A percentile compares a stretch with the other conserved stretches of the same genome.
These are phyloP conservation scores for Posidonia australis DNA, from an alignment of 106 monocot species.

Conservation along the genomic window DNA sequence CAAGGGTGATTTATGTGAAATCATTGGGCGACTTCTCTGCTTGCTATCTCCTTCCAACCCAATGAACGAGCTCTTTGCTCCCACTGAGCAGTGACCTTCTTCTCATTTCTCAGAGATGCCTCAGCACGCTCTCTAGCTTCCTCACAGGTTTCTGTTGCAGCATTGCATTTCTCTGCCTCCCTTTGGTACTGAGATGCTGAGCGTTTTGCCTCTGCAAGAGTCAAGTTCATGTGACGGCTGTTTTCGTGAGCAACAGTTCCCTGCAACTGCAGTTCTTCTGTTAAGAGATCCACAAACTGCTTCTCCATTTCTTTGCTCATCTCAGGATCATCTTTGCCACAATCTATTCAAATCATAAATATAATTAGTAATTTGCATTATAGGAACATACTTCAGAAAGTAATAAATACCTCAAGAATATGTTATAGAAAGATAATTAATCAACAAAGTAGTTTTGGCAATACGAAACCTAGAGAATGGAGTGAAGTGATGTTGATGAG, in stretches of 20 bases:
- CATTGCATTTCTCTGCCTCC: constrained; percentile 94
- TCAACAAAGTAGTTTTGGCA: too few relatives aligned
- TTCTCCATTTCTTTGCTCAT: constrained; percentile 80
- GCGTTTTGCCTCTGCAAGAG: constrained; percentile 73
- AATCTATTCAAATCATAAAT: constrained; percentile 33
- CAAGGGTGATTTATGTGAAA: too few relatives aligned
- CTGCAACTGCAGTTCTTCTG: constrained; percentile 68
- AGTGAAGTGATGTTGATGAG: too few relatives aligned
- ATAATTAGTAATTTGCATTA: not conserved
- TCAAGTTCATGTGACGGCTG: constrained; percentile 46
- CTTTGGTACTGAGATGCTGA: constrained; percentile 86
- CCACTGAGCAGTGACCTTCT: constrained; percentile 57
- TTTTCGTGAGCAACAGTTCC: constrained; percentile 53
- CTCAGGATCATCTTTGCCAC: constrained; percentile 65
- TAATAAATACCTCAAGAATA: not conserved
- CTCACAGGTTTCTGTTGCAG: constrained; percentile 92
- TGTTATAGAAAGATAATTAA: not conserved
- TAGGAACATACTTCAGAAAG: not conserved
- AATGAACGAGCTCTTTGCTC: constrained; percentile 57
- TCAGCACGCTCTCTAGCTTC: constrained; percentile 78
- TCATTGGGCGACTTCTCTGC: too few relatives aligned
- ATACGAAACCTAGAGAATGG: too few relatives aligned
- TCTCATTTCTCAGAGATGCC: constrained; percentile 43
- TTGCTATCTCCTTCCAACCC: constrained; percentile 46
- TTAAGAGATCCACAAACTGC: constrained; percentile 69